Percentiles rank a stretch among this genome's conserved stretches.
These are phyloP conservation scores for Citrus maxima DNA, from an alignment of 345 rosid genomes.

Conservation along the genomic window DNA sequence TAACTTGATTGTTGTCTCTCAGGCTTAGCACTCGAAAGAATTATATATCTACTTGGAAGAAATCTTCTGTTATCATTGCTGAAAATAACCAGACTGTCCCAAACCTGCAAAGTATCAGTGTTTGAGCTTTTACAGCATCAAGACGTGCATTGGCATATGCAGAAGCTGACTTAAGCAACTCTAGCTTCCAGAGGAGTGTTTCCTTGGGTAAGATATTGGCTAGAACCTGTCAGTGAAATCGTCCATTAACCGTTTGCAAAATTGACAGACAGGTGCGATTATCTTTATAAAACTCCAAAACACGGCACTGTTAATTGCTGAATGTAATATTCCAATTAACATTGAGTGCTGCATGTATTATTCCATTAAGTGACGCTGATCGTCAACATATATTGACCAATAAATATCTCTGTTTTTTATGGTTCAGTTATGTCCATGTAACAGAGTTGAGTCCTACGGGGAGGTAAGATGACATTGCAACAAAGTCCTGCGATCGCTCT, in stretches of 20 bases:
- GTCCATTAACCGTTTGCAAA: background rate
- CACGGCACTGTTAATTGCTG: no score
- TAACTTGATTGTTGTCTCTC: background rate
- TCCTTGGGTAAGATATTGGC: constrained; percentile 16
- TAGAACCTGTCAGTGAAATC: constrained; percentile 16
- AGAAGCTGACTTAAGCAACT: constrained; percentile 51
- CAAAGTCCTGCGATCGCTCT: constrained; percentile 8
- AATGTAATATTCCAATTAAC: no score
- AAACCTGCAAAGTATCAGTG: constrained; percentile 58
- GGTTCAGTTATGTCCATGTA: no score
- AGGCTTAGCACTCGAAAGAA: background rate
- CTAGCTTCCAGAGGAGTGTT: constrained; percentile 36
- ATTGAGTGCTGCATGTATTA: no score
- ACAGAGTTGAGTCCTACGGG: background rate
- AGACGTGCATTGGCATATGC: constrained; percentile 51
- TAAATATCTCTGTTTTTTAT: background rate
- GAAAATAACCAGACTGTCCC: background rate
- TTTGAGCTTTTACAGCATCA: constrained; percentile 54
- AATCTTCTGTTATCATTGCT: background rate
- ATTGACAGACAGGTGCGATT: no score
- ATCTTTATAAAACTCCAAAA: no score
- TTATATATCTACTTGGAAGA: background rate
- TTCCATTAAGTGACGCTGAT: no score
- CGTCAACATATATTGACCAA: no score
- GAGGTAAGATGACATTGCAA: constrained; percentile 1